These are phyloP conservation scores for Ormosia emarginata DNA, from an alignment of 306 rosid genomes.

Conservation along the genomic window DNA sequence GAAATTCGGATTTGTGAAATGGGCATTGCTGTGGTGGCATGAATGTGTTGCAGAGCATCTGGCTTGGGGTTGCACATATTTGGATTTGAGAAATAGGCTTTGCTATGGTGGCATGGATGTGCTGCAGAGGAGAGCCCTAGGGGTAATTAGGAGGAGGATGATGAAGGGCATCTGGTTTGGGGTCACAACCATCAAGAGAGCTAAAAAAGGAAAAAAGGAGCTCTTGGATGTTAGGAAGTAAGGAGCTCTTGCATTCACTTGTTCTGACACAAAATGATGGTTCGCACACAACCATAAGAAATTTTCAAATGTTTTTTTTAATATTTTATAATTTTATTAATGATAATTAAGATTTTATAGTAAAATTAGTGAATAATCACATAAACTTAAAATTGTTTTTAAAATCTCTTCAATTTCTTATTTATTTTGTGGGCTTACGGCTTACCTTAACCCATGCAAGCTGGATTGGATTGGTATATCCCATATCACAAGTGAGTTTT, in stretches of 20 bases:
- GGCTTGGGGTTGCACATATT: no score
- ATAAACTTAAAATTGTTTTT: neutral
- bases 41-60: no score
- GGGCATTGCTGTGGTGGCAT: no score
- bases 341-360: neutral
- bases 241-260: conserved; percentile 47
- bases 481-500: no score
- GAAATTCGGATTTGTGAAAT: no score
- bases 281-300: conserved; percentile 21
- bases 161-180: no score
- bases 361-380: neutral
- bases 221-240: conserved; percentile 54
- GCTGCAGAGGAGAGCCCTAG: no score
- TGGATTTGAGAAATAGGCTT: no score
- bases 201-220: conserved; percentile 54
- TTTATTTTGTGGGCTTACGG: no score
- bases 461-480: neutral
- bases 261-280: conserved; percentile 61
- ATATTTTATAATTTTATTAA: neutral
- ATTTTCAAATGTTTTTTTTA: no score
- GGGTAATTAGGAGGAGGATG: no score
- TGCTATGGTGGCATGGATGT: no score
- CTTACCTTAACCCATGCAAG: neutral
- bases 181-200: conserved; percentile 28
- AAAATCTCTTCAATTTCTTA: neutral